Conservation (phyloP, 2,329 filamentous ascomycete species). For the Scytalidium lignicola region DNA sequence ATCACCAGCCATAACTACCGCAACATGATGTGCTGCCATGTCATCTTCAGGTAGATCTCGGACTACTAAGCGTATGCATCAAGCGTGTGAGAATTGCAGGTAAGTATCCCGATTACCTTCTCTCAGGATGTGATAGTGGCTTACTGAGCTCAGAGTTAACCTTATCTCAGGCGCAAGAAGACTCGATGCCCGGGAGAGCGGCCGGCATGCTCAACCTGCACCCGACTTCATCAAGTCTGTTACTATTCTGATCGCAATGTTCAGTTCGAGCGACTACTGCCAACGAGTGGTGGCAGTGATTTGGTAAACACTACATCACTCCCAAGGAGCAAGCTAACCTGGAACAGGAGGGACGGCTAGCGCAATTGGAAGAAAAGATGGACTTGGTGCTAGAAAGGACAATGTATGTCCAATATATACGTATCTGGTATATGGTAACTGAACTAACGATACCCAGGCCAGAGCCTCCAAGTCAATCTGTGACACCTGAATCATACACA, state of each 20-base stretch:
- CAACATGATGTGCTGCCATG: background rate
- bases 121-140: background rate
- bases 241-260: constrained; percentile 5
- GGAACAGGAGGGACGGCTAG: constrained; percentile 3
- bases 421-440: background rate
- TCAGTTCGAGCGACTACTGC: background rate
- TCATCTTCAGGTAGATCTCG: background rate
- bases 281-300: background rate
- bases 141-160: constrained; percentile 4
- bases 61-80: background rate
- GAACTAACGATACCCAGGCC: background rate
- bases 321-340: background rate
- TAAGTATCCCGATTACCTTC: background rate
- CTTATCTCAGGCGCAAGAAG: constrained; percentile 15
- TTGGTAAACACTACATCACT: background rate
- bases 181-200: constrained; percentile 19
- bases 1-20: too few relatives aligned
- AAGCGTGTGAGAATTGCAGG: constrained; percentile 4
- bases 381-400: constrained; percentile 7
- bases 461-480: background rate
- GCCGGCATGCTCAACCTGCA: constrained; percentile 18
- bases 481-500: background rate
- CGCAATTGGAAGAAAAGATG: constrained; percentile 11
- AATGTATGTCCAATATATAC: constrained; percentile 2
- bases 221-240: constrained; percentile 15